Conservation (phyloP, 208 protist species). For the Crithidia bombi region DNA sequence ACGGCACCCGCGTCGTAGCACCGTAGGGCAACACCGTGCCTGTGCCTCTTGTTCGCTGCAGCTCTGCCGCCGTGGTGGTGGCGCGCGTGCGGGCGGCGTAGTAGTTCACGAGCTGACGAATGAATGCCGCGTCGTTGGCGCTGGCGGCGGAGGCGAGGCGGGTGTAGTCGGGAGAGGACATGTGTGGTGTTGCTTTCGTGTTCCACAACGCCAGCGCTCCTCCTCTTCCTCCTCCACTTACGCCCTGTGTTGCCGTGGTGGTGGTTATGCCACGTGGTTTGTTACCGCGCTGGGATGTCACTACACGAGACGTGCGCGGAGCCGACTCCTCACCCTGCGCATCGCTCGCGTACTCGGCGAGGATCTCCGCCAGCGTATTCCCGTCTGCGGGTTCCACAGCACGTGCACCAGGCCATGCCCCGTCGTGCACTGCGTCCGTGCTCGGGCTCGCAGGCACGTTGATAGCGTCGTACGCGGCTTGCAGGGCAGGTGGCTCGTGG, state of each 20-base stretch:
- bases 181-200: conserved; percentile 1
- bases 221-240: neutral
- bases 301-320: neutral
- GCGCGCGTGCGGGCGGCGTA: conserved; percentile 31
- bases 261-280: neutral
- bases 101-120: conserved; percentile 58
- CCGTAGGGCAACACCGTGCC: no score
- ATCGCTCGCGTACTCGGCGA: conserved; percentile 22
- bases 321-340: neutral
- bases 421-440: no score
- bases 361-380: conserved; percentile 8
- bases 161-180: conserved; percentile 27
- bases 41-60: neutral
- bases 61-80: neutral
- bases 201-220: no score
- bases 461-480: conserved; percentile 21
- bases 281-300: neutral
- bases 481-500: conserved; percentile 29
- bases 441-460: no score
- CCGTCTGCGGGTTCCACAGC: neutral
- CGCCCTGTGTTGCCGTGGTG: neutral
- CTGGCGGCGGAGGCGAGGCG: conserved; percentile 48
- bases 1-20: neutral
- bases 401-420: neutral
- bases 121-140: conserved; percentile 48